Conservation (phyloP, 2,329 filamentous ascomycete genomes). For the Calonectria henricotiae region DNA sequence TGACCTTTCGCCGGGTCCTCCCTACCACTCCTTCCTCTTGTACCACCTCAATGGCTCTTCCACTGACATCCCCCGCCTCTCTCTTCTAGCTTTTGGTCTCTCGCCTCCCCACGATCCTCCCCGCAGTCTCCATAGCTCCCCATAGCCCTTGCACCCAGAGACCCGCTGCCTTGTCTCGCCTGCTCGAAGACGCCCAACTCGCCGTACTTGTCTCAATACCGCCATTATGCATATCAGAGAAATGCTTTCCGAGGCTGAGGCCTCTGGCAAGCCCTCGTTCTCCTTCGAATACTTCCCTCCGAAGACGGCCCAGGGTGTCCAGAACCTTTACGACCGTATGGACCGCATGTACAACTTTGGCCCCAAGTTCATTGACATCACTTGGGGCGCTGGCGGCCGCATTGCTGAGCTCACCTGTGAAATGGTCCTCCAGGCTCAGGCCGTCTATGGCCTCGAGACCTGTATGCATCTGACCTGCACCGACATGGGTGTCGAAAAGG, state of each 20-base stretch:
- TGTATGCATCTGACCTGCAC: conserved; percentile 99
- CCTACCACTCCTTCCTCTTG: not conserved
- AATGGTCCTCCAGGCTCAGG: conserved; percentile 97
- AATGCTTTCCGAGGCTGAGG: conserved; percentile 88
- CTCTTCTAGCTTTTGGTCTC: conserved; percentile 9
- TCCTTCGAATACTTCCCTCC: conserved; percentile 99
- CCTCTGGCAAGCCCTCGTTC: conserved; percentile 87
- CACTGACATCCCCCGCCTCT: conserved; percentile 15
- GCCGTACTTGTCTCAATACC: conserved; percentile 25
- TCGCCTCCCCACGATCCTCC: conserved; percentile 25
- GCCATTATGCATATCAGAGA: conserved; percentile 93
- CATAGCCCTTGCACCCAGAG: conserved; percentile 29
- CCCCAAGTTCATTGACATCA: conserved; percentile 97
- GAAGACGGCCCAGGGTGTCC: conserved; percentile 96
- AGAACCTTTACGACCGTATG: conserved; percentile 99
- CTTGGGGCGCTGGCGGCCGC: conserved; percentile 96
- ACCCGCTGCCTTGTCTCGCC: conserved; percentile 7
- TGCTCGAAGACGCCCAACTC: not conserved
- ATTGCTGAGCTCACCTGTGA: conserved; percentile 94
- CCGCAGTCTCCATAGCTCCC: conserved; percentile 28
- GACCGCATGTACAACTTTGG: conserved; percentile 97
- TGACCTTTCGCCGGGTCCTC: not conserved
- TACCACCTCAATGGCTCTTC: conserved; percentile 27
- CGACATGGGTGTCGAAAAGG: conserved; percentile 94
- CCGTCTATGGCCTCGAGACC: conserved; percentile 95